Evolutionary conservation across 257 asterid genomes (phyloP).

Genomic region (Fraxinus quadrangulata): DNA sequence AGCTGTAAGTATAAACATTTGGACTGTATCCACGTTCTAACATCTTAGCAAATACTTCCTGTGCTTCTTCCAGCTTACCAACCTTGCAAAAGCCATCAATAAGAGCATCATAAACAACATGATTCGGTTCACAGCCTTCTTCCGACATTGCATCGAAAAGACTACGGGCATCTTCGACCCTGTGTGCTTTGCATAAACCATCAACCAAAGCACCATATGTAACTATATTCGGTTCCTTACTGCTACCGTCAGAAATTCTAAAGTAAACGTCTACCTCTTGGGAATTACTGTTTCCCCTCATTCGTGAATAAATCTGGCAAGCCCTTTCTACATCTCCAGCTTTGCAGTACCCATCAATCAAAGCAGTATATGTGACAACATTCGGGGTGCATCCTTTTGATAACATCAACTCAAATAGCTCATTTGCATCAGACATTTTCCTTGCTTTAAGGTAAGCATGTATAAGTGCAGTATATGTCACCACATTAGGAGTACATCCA

Average conservation of each 20-base stretch:
- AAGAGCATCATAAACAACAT: slow-evolving; percentile 79
- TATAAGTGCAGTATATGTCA: slow-evolving; percentile 83
- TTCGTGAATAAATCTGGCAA: slow-evolving; percentile 73
- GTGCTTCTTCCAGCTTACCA: slow-evolving; percentile 92
- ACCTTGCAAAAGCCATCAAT: slow-evolving; percentile 93
- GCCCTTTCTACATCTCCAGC: slow-evolving; percentile 80
- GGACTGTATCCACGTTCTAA: slow-evolving; percentile 70
- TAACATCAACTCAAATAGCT: slow-evolving; percentile 76
- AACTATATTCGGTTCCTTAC: slow-evolving; percentile 63
- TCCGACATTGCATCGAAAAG: slow-evolving; percentile 69
- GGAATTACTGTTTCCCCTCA: slow-evolving; percentile 60
- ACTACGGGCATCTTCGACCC: slow-evolving; percentile 71
- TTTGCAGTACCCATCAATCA: slow-evolving; percentile 94
- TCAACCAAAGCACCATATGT: slow-evolving; percentile 91
- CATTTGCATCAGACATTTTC: slow-evolving; percentile 65
- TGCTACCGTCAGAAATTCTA: slow-evolving; percentile 41
- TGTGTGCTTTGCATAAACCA: slow-evolving; percentile 90
- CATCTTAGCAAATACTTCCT: slow-evolving; percentile 75
- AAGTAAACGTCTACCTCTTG: slow-evolving; percentile 72
- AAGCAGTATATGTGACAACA: slow-evolving; percentile 79
- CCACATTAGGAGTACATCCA: slow-evolving; percentile 82
- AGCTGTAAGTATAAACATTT: slow-evolving; percentile 72
- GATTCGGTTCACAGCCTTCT: slow-evolving; percentile 78
- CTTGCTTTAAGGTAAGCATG: slow-evolving; percentile 90
- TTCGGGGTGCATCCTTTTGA: slow-evolving; percentile 78